phyloP scores from a whole-genome alignment of 768 basidiomycete genomes.

The Phallus indusiatus region DNA sequence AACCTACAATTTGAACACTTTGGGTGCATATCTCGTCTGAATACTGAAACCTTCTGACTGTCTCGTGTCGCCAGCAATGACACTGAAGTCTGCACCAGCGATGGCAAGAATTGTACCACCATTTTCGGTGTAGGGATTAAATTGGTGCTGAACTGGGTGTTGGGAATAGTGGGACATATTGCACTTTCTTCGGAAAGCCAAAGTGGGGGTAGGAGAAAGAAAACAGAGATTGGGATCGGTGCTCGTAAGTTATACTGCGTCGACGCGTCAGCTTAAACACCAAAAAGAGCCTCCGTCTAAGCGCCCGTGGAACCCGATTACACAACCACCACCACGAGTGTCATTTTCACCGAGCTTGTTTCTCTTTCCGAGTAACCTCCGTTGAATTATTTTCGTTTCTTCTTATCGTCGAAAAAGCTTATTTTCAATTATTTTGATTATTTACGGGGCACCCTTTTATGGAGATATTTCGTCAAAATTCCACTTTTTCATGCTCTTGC shows the following conservation, averaged over 20 bases:
- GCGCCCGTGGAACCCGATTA: neutral
- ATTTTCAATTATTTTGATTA: neutral
- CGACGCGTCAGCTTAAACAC: conserved; percentile 9
- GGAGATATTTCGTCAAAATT: neutral
- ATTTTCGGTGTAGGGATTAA: conserved; percentile 88
- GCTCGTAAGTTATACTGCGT: conserved; percentile 1
- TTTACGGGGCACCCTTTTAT: neutral
- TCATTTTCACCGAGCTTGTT: conserved; percentile 10
- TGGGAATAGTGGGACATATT: conserved; percentile 3
- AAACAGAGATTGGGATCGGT: neutral
- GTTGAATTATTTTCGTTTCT: neutral
- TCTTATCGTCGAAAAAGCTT: neutral
- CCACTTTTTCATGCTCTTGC: neutral
- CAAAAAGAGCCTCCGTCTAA: neutral
- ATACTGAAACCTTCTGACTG: conserved; percentile 97
- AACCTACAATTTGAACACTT: conserved; percentile 87
- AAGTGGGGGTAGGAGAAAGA: neutral
- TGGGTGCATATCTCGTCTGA: conserved; percentile 94
- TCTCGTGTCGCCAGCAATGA: conserved; percentile 93
- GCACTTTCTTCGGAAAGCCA: neutral
- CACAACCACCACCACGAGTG: neutral
- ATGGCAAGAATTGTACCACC: conserved; percentile 96
- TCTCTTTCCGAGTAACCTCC: conserved; percentile 7
- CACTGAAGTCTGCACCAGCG: conserved; percentile 85
- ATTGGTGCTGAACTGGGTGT: conserved; percentile 45